Percentiles rank a stretch among this genome's conserved stretches.
Evolutionary conservation across 2,329 filamentous ascomycete genomes (phyloP).

Genomic region (Arthrobotrys iridis): DNA sequence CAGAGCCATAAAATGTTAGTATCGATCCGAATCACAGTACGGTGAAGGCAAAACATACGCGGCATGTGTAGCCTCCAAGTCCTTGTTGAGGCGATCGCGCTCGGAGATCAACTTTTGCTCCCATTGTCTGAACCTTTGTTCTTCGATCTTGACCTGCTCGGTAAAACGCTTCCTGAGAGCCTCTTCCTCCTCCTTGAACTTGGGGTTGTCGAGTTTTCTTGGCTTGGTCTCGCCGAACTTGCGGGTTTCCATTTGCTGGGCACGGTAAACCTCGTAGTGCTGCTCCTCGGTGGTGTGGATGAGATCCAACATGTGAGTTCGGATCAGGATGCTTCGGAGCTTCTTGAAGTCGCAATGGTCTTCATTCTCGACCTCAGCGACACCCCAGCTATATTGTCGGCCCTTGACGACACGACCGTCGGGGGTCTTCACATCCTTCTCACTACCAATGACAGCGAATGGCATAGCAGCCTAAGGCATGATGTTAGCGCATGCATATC

Average conservation of each 20-base stretch:
- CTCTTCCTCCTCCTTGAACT: slow-evolving; percentile 99
- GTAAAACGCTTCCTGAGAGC: slow-evolving; percentile 98
- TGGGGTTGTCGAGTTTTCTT: slow-evolving; percentile 98
- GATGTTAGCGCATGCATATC: neutral
- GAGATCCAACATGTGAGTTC: slow-evolving; percentile 98
- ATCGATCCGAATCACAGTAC: neutral
- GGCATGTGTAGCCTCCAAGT: slow-evolving; percentile 96
- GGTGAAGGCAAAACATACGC: slow-evolving; percentile 62
- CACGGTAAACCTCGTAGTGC: slow-evolving; percentile 99
- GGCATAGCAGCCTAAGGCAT: slow-evolving; percentile 78
- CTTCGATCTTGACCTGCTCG: slow-evolving; percentile 99
- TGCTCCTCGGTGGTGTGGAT: slow-evolving; percentile 99
- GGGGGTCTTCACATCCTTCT: slow-evolving; percentile 97
- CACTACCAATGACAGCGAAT: slow-evolving; percentile 97
- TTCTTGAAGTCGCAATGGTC: slow-evolving; percentile 99
- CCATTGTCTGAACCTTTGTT: slow-evolving; percentile 99
- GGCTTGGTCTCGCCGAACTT: slow-evolving; percentile 98
- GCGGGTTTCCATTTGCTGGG: slow-evolving; percentile 99
- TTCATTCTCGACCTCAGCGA: slow-evolving; percentile 99
- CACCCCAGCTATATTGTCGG: slow-evolving; percentile 98
- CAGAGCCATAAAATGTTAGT: slow-evolving; percentile 10
- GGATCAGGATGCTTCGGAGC: slow-evolving; percentile 96
- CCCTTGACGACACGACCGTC: slow-evolving; percentile 98
- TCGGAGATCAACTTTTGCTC: slow-evolving; percentile 99
- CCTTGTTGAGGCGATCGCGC: slow-evolving; percentile 99